phyloP scores from a whole-genome alignment of 2,329 filamentous ascomycete species.

The Capronia americana region DNA sequence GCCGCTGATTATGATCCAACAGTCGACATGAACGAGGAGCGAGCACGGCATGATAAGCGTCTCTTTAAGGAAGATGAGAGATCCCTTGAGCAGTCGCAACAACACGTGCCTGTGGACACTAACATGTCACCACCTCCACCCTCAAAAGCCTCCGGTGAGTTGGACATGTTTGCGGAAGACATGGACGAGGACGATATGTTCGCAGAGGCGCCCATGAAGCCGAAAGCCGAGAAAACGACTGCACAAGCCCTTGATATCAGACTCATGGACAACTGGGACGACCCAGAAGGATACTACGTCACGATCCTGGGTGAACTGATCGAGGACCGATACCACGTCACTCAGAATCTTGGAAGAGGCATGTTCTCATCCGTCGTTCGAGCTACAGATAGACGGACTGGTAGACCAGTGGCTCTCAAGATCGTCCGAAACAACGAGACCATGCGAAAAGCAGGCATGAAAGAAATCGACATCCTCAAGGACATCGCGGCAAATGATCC shows the following conservation, averaged over 20 bases:
- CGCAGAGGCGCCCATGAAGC: conserved; percentile 68
- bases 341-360: conserved; percentile 85
- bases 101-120: conserved; percentile 56
- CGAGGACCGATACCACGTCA: conserved; percentile 86
- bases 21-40: conserved; percentile 85
- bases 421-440: conserved; percentile 97
- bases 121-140: conserved; percentile 43
- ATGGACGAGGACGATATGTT: conserved; percentile 86
- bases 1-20: conserved; percentile 92
- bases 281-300: conserved; percentile 95
- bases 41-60: conserved; percentile 70
- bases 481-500: conserved; percentile 85
- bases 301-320: conserved; percentile 90
- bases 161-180: conserved; percentile 68
- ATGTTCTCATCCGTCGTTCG: conserved; percentile 98
- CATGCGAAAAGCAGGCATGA: conserved; percentile 86
- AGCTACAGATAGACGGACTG: conserved; percentile 76
- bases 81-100: conserved; percentile 65
- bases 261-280: conserved; percentile 90
- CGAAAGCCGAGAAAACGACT: conserved; percentile 57
- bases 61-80: conserved; percentile 63
- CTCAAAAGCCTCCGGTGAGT: conserved; percentile 58
- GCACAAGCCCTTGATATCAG: conserved; percentile 69
- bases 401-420: conserved; percentile 88
- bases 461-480: conserved; percentile 90